phyloP scores from a whole-genome alignment of 495 filamentous ascomycete species.

The Aspergillus avenaceus region DNA sequence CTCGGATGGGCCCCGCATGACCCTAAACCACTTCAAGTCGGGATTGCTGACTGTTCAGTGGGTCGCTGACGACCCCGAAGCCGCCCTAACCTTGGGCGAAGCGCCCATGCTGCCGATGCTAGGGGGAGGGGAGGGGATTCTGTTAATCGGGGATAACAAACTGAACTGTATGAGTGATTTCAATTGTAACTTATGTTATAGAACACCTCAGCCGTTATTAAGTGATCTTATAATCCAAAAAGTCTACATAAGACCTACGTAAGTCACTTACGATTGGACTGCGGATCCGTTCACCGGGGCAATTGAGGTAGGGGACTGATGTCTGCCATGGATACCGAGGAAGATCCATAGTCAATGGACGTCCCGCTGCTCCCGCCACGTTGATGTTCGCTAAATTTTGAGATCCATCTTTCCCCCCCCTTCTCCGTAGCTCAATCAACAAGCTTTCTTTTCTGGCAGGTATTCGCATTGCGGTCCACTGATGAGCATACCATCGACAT shows the following conservation, averaged over 20 bases:
- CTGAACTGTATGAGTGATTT: too few species aligned
- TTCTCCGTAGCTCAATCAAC: background rate
- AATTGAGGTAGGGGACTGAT: too few species aligned
- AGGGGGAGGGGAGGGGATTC: background rate
- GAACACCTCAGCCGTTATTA: too few species aligned
- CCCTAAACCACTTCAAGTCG: slow-evolving; percentile 1
- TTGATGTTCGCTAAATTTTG: background rate
- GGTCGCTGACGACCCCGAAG: slow-evolving; percentile 7
- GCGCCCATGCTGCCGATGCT: too few species aligned
- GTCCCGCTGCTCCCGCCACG: background rate
- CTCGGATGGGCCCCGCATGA: slow-evolving; percentile 3
- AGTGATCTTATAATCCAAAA: too few species aligned
- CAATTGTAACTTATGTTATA: too few species aligned
- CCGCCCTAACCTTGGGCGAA: background rate
- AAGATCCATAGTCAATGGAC: too few species aligned
- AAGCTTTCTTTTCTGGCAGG: background rate
- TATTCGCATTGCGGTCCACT: background rate
- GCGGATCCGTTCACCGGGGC: too few species aligned
- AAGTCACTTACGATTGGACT: too few species aligned
- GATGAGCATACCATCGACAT: background rate
- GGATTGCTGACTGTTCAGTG: slow-evolving; percentile 7
- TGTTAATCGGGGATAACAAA: too few species aligned
- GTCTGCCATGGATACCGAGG: too few species aligned
- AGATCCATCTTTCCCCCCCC: background rate
- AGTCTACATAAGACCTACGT: too few species aligned